These are phyloP conservation scores for Taphrina wiesneri DNA, from an alignment of 1,139 yeast genomes.

Conservation along the genomic window DNA sequence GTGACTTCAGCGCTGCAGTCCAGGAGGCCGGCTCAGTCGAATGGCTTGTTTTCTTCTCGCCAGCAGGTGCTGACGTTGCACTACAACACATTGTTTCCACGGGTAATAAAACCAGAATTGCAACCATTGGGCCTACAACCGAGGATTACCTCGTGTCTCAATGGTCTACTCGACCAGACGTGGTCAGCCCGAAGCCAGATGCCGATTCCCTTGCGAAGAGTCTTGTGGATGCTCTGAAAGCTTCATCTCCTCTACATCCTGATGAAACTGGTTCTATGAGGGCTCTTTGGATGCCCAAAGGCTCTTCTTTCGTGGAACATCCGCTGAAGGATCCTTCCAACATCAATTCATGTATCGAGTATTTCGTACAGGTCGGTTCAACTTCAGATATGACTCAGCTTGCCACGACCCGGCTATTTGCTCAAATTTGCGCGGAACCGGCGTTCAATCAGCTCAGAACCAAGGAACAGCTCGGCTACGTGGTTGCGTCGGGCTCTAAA, in stretches of 20 bases:
- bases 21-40: slow-evolving; percentile 34
- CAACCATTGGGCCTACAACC: slow-evolving; percentile 94
- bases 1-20: slow-evolving; percentile 4
- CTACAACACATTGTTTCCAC: slow-evolving; percentile 43
- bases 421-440: slow-evolving; percentile 78
- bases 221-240: background rate
- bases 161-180: slow-evolving; percentile 56
- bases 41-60: slow-evolving; percentile 87
- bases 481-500: slow-evolving; percentile 77
- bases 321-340: slow-evolving; percentile 65
- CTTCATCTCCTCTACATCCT: background rate
- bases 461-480: slow-evolving; percentile 86
- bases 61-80: slow-evolving; percentile 76
- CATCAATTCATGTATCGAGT: slow-evolving; percentile 81
- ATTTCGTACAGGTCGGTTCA: slow-evolving; percentile 67
- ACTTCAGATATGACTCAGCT: slow-evolving; percentile 47
- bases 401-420: slow-evolving; percentile 63
- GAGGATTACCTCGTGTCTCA: slow-evolving; percentile 58
- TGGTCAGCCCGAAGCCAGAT: slow-evolving; percentile 53
- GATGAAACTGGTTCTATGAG: slow-evolving; percentile 1
- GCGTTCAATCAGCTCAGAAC: slow-evolving; percentile 87
- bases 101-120: slow-evolving; percentile 56
- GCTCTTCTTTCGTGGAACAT: slow-evolving; percentile 49
- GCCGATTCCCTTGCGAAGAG: slow-evolving; percentile 4
- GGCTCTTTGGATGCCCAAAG: slow-evolving; percentile 27